These are phyloP conservation scores for Gypsophila paniculata DNA, from an alignment of 179 eudicot species.

Conservation along the genomic window DNA sequence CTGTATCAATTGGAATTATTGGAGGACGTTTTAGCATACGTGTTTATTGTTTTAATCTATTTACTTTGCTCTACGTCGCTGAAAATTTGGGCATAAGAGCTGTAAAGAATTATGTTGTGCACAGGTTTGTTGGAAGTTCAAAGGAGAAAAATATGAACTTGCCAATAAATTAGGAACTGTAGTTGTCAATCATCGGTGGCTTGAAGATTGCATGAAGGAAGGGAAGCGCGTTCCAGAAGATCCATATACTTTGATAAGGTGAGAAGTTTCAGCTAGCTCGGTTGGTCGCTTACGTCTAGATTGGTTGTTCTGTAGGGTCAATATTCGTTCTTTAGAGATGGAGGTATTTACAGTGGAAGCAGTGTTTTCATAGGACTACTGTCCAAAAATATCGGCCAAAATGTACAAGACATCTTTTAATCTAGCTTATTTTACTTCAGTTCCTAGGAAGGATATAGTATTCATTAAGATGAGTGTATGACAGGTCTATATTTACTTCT, in stretches of 20 bases:
- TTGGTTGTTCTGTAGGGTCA: neutral
- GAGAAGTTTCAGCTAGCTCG: slow-evolving; percentile 13
- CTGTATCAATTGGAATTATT: neutral
- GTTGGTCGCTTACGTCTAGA: neutral
- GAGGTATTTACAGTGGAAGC: neutral
- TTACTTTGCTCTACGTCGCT: neutral
- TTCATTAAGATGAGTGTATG: neutral
- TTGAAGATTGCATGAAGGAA: slow-evolving; percentile 69
- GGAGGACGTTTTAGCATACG: neutral
- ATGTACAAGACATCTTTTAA: neutral
- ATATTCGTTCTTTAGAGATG: neutral
- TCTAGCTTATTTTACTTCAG: neutral
- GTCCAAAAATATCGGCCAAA: neutral
- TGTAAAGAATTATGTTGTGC: slow-evolving; percentile 15
- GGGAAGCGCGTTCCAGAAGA: slow-evolving; percentile 59
- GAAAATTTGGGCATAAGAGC: neutral
- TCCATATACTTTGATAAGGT: slow-evolving; percentile 60
- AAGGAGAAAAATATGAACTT: slow-evolving; percentile 66
- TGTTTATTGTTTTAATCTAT: neutral
- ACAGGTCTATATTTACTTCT: neutral
- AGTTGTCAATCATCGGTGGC: slow-evolving; percentile 78
- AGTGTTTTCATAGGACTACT: neutral
- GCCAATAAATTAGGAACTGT: slow-evolving; percentile 52
- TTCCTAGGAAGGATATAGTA: neutral
- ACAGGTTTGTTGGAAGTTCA: slow-evolving; percentile 80